phyloP scores from a whole-genome alignment of 345 rosid genomes.

The Linum lewisii region DNA sequence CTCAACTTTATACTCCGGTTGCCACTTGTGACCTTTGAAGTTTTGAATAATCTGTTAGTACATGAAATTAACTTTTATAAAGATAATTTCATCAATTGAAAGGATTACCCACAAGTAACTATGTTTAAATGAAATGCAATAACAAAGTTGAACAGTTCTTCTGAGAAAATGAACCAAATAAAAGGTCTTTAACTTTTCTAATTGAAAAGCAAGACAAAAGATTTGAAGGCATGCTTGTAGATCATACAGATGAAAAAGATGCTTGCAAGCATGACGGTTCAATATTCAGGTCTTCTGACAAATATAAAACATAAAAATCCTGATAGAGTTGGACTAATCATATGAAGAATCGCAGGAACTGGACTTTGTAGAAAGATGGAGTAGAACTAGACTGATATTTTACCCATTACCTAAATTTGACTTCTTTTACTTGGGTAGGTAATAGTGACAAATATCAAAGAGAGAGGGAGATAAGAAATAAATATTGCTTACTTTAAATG shows the following conservation, averaged over 20 bases:
- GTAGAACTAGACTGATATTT: neutral
- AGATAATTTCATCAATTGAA: too few species aligned
- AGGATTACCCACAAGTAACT: too few species aligned
- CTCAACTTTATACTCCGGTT: conserved; percentile 80
- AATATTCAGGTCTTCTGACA: neutral
- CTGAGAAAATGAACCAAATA: neutral
- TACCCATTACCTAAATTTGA: neutral
- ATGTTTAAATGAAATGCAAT: neutral
- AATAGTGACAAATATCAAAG: too few species aligned
- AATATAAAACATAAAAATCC: neutral
- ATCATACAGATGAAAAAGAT: neutral
- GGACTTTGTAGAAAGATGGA: neutral
- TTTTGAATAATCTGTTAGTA: conserved; percentile 40
- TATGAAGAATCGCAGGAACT: neutral
- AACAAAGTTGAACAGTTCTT: too few species aligned
- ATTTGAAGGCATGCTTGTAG: neutral
- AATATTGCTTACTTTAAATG: conserved; percentile 58
- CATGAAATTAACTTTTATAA: conserved; percentile 19
- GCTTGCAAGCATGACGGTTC: neutral
- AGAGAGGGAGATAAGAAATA: neutral
- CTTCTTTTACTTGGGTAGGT: neutral
- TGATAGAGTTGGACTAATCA: neutral
- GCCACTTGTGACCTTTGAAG: conserved; percentile 78
- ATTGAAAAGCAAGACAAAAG: too few species aligned
- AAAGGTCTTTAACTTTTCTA: neutral